Evolutionary conservation across 805 yeast species (phyloP).

Genomic region (Suhomyces sp.): DNA sequence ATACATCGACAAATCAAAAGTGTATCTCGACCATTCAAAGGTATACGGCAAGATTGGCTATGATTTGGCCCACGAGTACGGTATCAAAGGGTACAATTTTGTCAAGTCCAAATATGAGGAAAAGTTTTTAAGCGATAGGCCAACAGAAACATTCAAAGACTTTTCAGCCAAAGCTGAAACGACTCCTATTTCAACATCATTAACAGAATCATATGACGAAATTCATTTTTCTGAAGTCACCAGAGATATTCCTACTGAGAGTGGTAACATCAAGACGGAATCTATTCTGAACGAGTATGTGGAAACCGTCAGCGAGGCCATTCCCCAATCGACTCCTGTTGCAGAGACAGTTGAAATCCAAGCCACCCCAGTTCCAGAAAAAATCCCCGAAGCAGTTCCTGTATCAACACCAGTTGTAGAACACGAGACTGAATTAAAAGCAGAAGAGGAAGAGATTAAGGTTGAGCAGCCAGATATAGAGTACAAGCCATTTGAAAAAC

Average conservation of each 20-base stretch:
- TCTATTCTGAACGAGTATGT: constrained; percentile 4
- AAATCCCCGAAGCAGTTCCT: neutral
- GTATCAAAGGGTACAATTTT: constrained; percentile 19
- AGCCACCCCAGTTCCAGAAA: neutral
- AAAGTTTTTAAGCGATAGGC: constrained; percentile 19
- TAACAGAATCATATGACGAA: constrained; percentile 3
- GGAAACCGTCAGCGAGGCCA: neutral
- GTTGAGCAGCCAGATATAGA: neutral
- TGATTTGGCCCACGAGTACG: constrained; percentile 21
- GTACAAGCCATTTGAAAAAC: neutral
- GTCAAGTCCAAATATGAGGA: constrained; percentile 29
- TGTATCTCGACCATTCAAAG: constrained; percentile 9
- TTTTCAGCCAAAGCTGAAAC: neutral
- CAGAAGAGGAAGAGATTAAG: neutral
- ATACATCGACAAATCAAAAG: constrained; percentile 5
- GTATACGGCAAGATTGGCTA: constrained; percentile 15
- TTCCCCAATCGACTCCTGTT: constrained; percentile 1
- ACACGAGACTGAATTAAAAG: neutral
- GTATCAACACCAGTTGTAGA: neutral
- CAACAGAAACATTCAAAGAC: constrained; percentile 16
- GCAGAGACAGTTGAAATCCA: neutral
- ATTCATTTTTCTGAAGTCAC: constrained; percentile 15
- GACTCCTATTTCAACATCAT: neutral
- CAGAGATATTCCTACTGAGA: constrained; percentile 9
- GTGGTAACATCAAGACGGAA: constrained; percentile 13